phyloP scores from a whole-genome alignment of 2,329 filamentous ascomycete genomes.

The Chaetomiaceae sp. region DNA sequence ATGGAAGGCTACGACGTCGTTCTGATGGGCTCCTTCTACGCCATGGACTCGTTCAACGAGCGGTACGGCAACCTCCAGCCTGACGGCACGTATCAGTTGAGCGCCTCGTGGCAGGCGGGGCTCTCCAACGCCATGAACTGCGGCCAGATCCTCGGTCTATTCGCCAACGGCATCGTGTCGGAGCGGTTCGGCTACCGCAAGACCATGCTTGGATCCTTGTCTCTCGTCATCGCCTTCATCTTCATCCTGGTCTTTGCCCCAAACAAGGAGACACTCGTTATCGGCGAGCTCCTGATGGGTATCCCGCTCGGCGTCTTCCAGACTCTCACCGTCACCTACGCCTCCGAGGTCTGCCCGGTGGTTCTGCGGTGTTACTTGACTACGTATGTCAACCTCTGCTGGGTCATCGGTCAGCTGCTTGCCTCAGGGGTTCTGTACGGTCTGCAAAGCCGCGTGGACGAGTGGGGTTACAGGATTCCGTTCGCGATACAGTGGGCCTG shows the following conservation, averaged over 20 bases:
- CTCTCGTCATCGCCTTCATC: conserved; percentile 45
- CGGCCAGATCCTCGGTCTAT: conserved; percentile 51
- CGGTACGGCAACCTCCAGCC: conserved; percentile 40
- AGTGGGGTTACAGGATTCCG: conserved; percentile 45
- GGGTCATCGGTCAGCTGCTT: conserved; percentile 52
- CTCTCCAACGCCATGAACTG: conserved; percentile 46
- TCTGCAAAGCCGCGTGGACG: conserved; percentile 31
- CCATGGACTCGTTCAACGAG: conserved; percentile 39
- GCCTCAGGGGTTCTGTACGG: conserved; percentile 37
- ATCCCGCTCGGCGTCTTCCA: conserved; percentile 41
- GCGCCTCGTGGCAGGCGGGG: conserved; percentile 53
- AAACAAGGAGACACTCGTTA: conserved; percentile 41
- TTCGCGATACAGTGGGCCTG: conserved; percentile 47
- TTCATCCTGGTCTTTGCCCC: conserved; percentile 51
- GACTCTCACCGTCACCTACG: conserved; percentile 43
- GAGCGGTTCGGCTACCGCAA: conserved; percentile 46
- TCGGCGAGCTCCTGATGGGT: conserved; percentile 43
- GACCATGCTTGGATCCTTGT: conserved; percentile 44
- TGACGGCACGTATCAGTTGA: conserved; percentile 37
- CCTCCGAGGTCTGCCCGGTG: conserved; percentile 45
- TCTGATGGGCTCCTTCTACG: conserved; percentile 45
- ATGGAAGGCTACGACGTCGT: conserved; percentile 51
- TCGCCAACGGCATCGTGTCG: conserved; percentile 30
- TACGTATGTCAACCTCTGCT: conserved; percentile 53
- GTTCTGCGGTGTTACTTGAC: conserved; percentile 49